Evolutionary conservation across 169 alveolate genomes (phyloP).

Genomic region (Eimeria praecox): DNA sequence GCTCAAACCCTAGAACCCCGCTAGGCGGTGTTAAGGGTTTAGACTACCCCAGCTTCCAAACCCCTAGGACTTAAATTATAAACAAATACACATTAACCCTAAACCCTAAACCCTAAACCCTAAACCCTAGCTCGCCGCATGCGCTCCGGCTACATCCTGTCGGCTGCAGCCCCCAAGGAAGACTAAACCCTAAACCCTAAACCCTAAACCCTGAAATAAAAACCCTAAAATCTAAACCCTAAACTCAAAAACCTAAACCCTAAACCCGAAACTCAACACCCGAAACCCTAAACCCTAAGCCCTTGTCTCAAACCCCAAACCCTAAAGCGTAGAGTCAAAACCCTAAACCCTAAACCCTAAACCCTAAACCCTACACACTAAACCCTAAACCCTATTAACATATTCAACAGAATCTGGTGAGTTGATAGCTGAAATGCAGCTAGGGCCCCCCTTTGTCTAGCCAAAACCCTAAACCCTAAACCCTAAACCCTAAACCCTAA

Average conservation of each 20-base stretch:
- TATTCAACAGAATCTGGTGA: background rate
- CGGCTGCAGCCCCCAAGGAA: slow-evolving; percentile 50
- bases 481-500: background rate
- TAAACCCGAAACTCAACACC: background rate
- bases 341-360: background rate
- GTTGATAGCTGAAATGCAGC: background rate
- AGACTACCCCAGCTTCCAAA: background rate
- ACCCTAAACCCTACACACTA: background rate
- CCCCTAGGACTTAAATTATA: background rate
- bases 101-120: slow-evolving; percentile 10
- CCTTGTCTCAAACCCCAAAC: no score
- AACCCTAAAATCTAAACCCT: background rate
- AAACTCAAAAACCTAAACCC: background rate
- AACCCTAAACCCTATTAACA: background rate
- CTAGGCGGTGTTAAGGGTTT: slow-evolving; percentile 10
- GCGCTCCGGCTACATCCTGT: slow-evolving; percentile 15
- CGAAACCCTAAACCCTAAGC: background rate
- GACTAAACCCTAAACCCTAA: background rate
- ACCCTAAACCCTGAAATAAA: background rate
- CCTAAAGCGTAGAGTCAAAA: background rate
- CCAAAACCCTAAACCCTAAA: slow-evolving; percentile 1
- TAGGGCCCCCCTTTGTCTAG: background rate
- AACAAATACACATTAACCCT: background rate
- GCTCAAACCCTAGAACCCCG: slow-evolving; percentile 7
- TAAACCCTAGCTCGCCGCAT: background rate